phyloP scores from a whole-genome alignment of 352 stramenopile genomes.

The Globisporangium paroecandrum region DNA sequence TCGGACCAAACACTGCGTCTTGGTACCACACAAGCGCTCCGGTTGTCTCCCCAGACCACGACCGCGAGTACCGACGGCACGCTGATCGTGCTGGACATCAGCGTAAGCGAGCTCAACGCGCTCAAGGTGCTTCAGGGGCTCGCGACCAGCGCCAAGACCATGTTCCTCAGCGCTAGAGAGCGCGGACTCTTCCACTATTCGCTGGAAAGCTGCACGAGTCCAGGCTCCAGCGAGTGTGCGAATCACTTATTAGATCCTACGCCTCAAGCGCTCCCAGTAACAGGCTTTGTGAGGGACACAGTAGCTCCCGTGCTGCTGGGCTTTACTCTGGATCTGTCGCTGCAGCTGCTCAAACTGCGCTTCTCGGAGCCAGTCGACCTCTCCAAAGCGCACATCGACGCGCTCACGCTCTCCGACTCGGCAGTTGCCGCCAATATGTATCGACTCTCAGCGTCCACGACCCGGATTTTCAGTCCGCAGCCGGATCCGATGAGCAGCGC shows the following conservation, averaged over 20 bases:
- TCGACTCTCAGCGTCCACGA: slow-evolving; percentile 33
- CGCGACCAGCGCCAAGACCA: slow-evolving; percentile 21
- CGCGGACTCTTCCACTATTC: slow-evolving; percentile 46
- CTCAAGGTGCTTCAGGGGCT: slow-evolving; percentile 38
- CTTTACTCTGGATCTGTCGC: slow-evolving; percentile 56
- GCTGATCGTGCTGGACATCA: slow-evolving; percentile 41
- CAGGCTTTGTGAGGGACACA: slow-evolving; percentile 42
- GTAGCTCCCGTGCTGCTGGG: slow-evolving; percentile 40
- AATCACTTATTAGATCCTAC: slow-evolving; percentile 21
- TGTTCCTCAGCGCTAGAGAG: slow-evolving; percentile 29
- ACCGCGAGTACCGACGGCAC: slow-evolving; percentile 40
- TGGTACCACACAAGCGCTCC: slow-evolving; percentile 17
- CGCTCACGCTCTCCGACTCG: slow-evolving; percentile 45
- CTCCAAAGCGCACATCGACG: slow-evolving; percentile 27
- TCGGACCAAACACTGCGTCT: slow-evolving; percentile 18
- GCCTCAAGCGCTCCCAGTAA: slow-evolving; percentile 25
- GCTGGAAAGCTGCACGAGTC: slow-evolving; percentile 39
- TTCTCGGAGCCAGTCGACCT: slow-evolving; percentile 69
- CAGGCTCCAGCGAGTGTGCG: slow-evolving; percentile 28
- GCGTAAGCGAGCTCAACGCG: slow-evolving; percentile 36
- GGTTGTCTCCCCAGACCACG: slow-evolving; percentile 31
- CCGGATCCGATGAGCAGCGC: slow-evolving; percentile 49
- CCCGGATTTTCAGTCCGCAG: slow-evolving; percentile 41
- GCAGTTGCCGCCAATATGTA: slow-evolving; percentile 27
- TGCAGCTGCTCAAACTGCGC: slow-evolving; percentile 52